Conservation (phyloP, 2,329 filamentous ascomycete genomes). For the Alternaria ethzedia region DNA sequence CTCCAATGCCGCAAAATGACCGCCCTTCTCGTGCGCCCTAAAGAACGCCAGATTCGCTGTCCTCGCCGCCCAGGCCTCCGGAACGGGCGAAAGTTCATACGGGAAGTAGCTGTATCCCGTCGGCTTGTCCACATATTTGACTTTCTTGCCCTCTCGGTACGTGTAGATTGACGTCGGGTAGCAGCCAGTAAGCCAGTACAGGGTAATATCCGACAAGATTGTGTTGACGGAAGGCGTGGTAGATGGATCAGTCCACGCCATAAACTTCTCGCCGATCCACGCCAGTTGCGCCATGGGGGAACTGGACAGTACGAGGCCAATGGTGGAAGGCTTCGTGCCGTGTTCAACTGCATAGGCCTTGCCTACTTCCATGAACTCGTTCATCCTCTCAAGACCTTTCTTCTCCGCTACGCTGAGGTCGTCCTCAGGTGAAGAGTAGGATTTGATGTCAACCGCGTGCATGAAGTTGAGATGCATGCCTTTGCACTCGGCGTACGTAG, state of each 20-base stretch:
- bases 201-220: constrained; percentile 58
- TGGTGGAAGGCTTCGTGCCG: constrained; percentile 61
- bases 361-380: constrained; percentile 52
- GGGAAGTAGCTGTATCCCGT: constrained; percentile 54
- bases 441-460: constrained; percentile 24
- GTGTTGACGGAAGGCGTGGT: constrained; percentile 45
- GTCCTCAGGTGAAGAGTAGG: constrained; percentile 23
- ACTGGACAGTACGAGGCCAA: constrained; percentile 60
- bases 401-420: constrained; percentile 45
- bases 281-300: constrained; percentile 64
- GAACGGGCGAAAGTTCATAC: constrained; percentile 49
- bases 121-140: constrained; percentile 49
- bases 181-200: constrained; percentile 64
- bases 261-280: constrained; percentile 66
- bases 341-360: constrained; percentile 61
- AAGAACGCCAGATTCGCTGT: constrained; percentile 49
- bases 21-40: constrained; percentile 42
- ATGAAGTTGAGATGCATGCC: constrained; percentile 47
- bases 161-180: constrained; percentile 58
- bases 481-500: constrained; percentile 55
- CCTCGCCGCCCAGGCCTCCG: constrained; percentile 49
- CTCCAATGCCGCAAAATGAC: constrained; percentile 61
- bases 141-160: constrained; percentile 50
- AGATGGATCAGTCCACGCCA: constrained; percentile 58
- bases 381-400: constrained; percentile 44